Conservation (phyloP, 208 protist species). For the Leishmania tropica region DNA sequence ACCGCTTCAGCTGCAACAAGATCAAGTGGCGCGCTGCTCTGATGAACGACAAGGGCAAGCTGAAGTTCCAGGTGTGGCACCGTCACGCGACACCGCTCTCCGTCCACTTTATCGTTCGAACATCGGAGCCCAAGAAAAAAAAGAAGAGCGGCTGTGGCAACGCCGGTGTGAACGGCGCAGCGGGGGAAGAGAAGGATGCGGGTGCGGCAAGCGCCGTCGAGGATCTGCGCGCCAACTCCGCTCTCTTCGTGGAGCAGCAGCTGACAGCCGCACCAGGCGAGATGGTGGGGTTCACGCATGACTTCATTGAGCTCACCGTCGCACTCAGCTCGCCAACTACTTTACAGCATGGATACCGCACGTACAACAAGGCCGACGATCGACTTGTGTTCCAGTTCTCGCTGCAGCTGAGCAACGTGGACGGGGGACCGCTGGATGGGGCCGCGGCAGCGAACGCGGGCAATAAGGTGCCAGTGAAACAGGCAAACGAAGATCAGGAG, state of each 20-base stretch:
- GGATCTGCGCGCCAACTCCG: constrained; percentile 32
- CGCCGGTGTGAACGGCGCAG: background rate
- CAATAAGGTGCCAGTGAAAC: constrained; percentile 22
- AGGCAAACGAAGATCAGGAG: constrained; percentile 16
- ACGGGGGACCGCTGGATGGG: constrained; percentile 41
- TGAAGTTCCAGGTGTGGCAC: constrained; percentile 76
- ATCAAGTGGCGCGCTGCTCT: constrained; percentile 73
- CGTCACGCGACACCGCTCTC: constrained; percentile 45
- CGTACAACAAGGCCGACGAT: constrained; percentile 70
- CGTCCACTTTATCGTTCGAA: constrained; percentile 57
- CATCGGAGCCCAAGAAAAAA: constrained; percentile 81
- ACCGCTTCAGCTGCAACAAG: constrained; percentile 83
- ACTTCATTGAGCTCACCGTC: constrained; percentile 48
- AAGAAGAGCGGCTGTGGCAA: constrained; percentile 34
- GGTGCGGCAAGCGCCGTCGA: constrained; percentile 18
- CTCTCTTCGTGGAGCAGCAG: constrained; percentile 66
- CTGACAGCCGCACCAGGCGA: constrained; percentile 51
- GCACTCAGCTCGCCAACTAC: constrained; percentile 57
- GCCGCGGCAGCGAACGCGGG: background rate
- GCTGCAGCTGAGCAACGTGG: constrained; percentile 41
- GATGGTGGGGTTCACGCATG: constrained; percentile 60
- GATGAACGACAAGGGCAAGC: constrained; percentile 35
- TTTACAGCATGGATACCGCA: constrained; percentile 59
- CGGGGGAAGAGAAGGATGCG: constrained; percentile 18
- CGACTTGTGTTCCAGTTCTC: constrained; percentile 76